Base-by-base conservation (phyloP, 179 eudicot species). In the Nepenthes alata region DNA sequence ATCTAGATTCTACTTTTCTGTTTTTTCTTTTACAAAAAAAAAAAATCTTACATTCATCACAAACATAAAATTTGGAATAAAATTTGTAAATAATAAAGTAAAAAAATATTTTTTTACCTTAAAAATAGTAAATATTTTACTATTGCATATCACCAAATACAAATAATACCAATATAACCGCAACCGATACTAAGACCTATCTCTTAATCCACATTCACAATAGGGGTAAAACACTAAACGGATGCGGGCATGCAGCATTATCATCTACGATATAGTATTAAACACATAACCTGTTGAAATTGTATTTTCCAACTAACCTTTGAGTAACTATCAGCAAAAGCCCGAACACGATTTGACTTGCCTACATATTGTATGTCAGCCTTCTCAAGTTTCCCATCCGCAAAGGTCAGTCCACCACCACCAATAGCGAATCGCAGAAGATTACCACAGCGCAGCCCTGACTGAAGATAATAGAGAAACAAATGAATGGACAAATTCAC, bases 271-370 rank as follows among this genome's bases (percentile, higher is more conserved):
- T 11, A 11, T 0, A 4, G 35, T 37, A 38, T 10, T 4, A 4
- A 47, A 3, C 37, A 14, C 1, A 57, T 1, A n/a, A 50, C 48
- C 14, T 5, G 3, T 13, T 34, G 11, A 55, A 65, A 15, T 35
- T 7, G 34, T 37, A 58, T 36, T 36, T 25, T 38, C 50, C 14
- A 50, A 72, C 83, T 60, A 47, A 91, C 98, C 97, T 93, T 93
- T 41, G 98, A 93, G 83, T 80, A 93, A 72, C 90, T 89, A 79
- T 89, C 98, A 9, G 98, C 89, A 80, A 89, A 89, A 64, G 97
- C 88, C 60, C 97, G 95, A 15, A 85, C 84, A 38, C 95, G 90
- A 58, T 93, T 87, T 64, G 81, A 64, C 66, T 89, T 89, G 70
- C 90, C 93, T 49, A 77, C 74, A 70, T 78, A 93, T 12, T 71